A percentile compares a stretch with the other conserved stretches of the same genome.
Conservation (phyloP, 257 asterid genomes). For the Primulina huaijiensis region DNA sequence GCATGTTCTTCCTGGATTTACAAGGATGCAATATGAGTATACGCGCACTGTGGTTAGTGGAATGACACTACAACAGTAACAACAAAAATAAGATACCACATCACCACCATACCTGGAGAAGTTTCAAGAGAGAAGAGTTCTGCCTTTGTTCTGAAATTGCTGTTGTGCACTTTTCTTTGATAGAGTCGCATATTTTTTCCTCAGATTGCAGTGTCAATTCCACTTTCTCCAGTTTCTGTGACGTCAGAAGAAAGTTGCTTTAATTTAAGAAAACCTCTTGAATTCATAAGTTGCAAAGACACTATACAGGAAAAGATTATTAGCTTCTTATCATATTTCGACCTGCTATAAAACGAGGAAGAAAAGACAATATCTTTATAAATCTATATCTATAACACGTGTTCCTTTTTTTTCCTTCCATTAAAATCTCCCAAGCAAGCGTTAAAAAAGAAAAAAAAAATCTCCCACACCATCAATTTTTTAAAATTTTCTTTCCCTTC, state of each 20-base stretch:
- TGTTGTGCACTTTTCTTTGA: constrained; percentile 51
- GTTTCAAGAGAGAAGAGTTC: constrained; percentile 54
- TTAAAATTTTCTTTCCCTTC: too few species aligned
- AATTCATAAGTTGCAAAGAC: constrained; percentile 1
- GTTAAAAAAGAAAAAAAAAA: too few species aligned
- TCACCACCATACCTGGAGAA: constrained; percentile 48
- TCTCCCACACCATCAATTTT: too few species aligned
- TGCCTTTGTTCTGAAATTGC: constrained; percentile 61
- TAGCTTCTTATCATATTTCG: neutral
- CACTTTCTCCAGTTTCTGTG: constrained; percentile 65
- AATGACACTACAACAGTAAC: neutral
- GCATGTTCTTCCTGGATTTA: constrained; percentile 49
- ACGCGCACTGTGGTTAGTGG: neutral
- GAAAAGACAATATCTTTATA: too few species aligned
- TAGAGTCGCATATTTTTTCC: constrained; percentile 40
- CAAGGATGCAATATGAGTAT: constrained; percentile 12
- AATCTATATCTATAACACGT: too few species aligned
- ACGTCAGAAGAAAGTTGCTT: constrained; percentile 5
- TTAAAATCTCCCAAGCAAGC: too few species aligned
- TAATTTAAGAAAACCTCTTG: neutral
- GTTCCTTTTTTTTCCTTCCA: too few species aligned
- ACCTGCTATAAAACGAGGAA: too few species aligned
- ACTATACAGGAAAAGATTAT: neutral
- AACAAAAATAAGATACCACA: neutral
- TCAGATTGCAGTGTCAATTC: constrained; percentile 44